These are phyloP conservation scores for Penicillium antarcticum DNA, from an alignment of 495 filamentous ascomycete genomes.

Conservation along the genomic window DNA sequence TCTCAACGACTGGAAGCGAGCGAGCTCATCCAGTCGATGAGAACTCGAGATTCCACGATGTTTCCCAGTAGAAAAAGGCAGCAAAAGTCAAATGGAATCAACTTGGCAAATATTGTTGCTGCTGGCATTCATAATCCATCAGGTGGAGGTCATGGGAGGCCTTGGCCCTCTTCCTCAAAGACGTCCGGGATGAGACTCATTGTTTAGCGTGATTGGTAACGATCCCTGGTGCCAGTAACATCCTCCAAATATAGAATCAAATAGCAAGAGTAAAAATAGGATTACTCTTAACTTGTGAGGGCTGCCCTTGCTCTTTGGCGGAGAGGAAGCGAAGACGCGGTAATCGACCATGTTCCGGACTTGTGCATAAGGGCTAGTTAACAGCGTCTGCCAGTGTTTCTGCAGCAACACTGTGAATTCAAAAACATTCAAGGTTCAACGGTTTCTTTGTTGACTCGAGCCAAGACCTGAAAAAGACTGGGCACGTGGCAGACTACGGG, in stretches of 20 bases:
- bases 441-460: too few relatives aligned
- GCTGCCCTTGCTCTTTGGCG: too few relatives aligned
- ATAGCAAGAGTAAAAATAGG: not conserved
- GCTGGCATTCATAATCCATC: not conserved
- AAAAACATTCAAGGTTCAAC: too few relatives aligned
- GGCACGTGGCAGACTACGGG: constrained; percentile 10
- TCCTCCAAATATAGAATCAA: constrained; percentile 6
- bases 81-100: not conserved
- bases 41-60: not conserved
- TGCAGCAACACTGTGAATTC: too few relatives aligned
- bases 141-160: not conserved
- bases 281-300: too few relatives aligned
- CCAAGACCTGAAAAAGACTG: not conserved
- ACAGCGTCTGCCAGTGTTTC: too few relatives aligned
- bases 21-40: not conserved
- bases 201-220: not conserved
- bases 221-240: not conserved
- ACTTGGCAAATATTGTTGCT: constrained; percentile 1
- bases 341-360: too few relatives aligned
- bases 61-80: not conserved
- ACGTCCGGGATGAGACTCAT: not conserved
- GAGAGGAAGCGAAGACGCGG: too few relatives aligned
- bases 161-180: not conserved
- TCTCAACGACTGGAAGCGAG: not conserved
- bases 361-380: too few relatives aligned